Base-by-base conservation (phyloP, 2,329 filamentous ascomycete species). In the Xenoacremonium recifei region DNA sequence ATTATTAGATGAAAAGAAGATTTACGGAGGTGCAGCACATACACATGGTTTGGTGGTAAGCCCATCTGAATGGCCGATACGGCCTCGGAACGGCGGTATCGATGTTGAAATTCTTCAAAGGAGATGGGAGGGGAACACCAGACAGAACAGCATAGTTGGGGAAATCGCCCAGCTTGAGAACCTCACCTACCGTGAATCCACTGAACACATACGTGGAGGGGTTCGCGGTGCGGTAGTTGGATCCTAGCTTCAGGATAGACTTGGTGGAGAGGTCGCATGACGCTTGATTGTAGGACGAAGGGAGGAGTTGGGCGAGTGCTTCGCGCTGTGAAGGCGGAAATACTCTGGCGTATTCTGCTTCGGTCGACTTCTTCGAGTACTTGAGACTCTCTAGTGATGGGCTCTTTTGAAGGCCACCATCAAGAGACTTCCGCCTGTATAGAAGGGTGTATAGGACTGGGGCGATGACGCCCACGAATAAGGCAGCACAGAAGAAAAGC, bases 41-140 rank as follows among this genome's bases (percentile, higher is more conserved):
- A 92, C 88, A 87, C 89, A 95, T 95, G 0, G 89, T 95, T 60
- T 95, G 89, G 59, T 93, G 87, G 59, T 95, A 95, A 0, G 76
- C 71, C 89, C 89, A 95, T 55, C 89, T 67, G 32, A 95, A 86
- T 0, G 89, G 89, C 30, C 89, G 75, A 60, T 91, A 95, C 0
- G 89, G 89, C 43, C 89, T 74, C 2, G 89, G 79, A 9, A 75
- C 55, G 1, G 89, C 88, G 48, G 72, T 86, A 12, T 75, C 66
- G 40, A 90, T 81, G 48, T 88, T 71, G 58, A 93, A 93, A 4
- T 77, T 70, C 1, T 61, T 54, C 42, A 86, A 83, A 0, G 85
- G 72, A 7, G 70, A 50, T 0, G 89, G 89, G 35, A 85, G 66
- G 2, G 86, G 85, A 4, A 95, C 83, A 5, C 85, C 89, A 36